Evolutionary conservation across 176 grass and related monocot genomes (phyloP).

Genomic region (Paspalum notatum): DNA sequence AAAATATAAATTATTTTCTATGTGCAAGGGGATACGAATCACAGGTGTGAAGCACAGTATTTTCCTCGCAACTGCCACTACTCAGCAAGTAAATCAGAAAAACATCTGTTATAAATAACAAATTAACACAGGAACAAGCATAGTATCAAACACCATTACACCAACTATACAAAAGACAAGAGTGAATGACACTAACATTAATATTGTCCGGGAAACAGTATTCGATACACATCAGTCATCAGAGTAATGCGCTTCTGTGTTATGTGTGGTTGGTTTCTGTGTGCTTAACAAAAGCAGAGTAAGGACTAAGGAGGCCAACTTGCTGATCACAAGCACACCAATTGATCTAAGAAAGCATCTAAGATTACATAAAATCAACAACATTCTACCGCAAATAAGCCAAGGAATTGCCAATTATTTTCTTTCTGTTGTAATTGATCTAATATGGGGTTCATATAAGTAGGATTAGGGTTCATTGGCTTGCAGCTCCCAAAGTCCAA

Average conservation of each 20-base stretch:
- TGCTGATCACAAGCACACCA: neutral
- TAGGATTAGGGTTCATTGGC: conserved; percentile 9
- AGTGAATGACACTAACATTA: neutral
- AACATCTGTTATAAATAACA: neutral
- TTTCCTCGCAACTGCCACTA: neutral
- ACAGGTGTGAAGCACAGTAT: neutral
- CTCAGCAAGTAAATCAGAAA: neutral
- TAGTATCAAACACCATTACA: neutral
- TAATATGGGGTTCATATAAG: neutral
- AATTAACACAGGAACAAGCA: neutral
- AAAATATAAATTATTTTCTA: neutral
- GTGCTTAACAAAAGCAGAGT: neutral
- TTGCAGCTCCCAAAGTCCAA: neutral
- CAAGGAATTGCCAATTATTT: neutral
- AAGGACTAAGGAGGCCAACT: neutral
- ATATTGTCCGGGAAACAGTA: neutral
- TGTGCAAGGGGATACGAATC: neutral
- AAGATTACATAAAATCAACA: neutral
- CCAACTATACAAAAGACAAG: neutral
- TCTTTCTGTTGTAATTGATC: neutral
- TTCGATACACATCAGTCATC: neutral
- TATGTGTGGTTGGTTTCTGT: neutral
- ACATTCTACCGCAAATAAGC: neutral
- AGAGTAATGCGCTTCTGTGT: neutral
- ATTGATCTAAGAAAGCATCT: neutral